Evolutionary conservation across 768 basidiomycete species (phyloP), one percentile per base, ranked within the genome.

Genomic region (Russula earlei): DNA sequence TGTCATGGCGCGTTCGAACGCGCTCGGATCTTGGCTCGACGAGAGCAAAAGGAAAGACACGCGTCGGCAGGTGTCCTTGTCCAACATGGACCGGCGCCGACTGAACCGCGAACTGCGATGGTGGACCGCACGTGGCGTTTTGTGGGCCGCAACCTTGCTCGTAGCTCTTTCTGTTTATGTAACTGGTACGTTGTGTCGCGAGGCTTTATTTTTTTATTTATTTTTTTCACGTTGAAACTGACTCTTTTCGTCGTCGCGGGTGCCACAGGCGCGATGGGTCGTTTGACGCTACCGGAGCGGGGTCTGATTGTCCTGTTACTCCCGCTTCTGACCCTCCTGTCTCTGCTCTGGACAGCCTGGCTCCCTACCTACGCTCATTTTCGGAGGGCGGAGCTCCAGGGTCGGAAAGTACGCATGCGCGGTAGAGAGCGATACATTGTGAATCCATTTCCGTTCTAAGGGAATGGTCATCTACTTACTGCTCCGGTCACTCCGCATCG

Each of bases 291-390:
- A 11, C n/a, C 54, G 1, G 43, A 38, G 25, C 41, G 45, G 7
- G 24, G 27, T 12, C 3, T 6, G 1, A 1, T 61, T 15, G 19
- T 43, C 9, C 38, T 77, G 10, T 58, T 66, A 5, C 70, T 85
- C 49, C 82, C 87, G 2, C 27, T 74, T 4, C 42, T 87, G 19
- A 69, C 74, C 27, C 42, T 83, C 0, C 11, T 80, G 15, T 91
- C 91, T 19, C 65, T 92, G 15, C 64, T 85, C 6, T 94, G 91
- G 85, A 82, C 82, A 0, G 81, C 77, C 1, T 95, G 92, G 92
- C 83, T 95, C 66, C 91, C 90, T 12, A 87, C 86, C 19, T 91
- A 91, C 68, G 69, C 77, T 22, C 72, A 77, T 10, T 71, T 79
- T 52, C 76, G 76, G 60, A 76, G 72, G 61, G 81, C 84, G 12